These are phyloP conservation scores for Oleoguttula mirabilis DNA, from an alignment of 495 filamentous ascomycete genomes.

Conservation along the genomic window DNA sequence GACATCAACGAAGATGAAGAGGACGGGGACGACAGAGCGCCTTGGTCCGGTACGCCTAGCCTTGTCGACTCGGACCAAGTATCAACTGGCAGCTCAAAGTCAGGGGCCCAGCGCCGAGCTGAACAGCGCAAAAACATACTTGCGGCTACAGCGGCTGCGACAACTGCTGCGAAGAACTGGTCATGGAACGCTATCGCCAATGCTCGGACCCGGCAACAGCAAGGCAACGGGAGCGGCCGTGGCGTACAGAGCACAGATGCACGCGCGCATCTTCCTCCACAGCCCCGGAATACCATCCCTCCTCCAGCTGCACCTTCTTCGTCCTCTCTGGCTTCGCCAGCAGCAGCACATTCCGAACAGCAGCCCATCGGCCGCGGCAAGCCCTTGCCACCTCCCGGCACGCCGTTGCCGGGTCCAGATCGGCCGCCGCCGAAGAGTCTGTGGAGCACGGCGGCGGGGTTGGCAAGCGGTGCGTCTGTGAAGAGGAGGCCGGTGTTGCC, in stretches of 20 bases:
- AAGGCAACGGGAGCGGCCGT: not conserved
- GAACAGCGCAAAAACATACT: conserved; percentile 28
- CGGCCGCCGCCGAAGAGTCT: conserved; percentile 5
- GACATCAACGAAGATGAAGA: not conserved
- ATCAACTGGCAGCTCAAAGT: conserved; percentile 2
- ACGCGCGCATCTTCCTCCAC: too few relatives aligned
- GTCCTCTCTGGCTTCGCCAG: too few relatives aligned
- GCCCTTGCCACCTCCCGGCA: conserved; percentile 26
- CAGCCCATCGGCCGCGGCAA: conserved; percentile 26
- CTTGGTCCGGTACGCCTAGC: not conserved
- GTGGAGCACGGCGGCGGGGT: not conserved
- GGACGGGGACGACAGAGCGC: not conserved
- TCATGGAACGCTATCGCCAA: conserved; percentile 58
- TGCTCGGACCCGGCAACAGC: conserved; percentile 17
- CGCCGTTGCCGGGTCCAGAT: conserved; percentile 19
- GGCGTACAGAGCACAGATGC: not conserved
- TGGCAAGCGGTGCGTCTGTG: not conserved
- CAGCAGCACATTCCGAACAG: not conserved
- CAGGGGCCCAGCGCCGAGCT: conserved; percentile 10
- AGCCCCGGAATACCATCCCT: too few relatives aligned
- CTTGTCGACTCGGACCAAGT: not conserved
- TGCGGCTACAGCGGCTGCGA: conserved; percentile 53
- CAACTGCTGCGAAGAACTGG: conserved; percentile 73
- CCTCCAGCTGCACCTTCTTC: too few relatives aligned
- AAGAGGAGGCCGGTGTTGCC: conserved; percentile 17